A percentile compares a stretch with the other conserved stretches of the same genome.
Conservation (phyloP, 768 basidiomycete species). For the Mycena vitilis region DNA sequence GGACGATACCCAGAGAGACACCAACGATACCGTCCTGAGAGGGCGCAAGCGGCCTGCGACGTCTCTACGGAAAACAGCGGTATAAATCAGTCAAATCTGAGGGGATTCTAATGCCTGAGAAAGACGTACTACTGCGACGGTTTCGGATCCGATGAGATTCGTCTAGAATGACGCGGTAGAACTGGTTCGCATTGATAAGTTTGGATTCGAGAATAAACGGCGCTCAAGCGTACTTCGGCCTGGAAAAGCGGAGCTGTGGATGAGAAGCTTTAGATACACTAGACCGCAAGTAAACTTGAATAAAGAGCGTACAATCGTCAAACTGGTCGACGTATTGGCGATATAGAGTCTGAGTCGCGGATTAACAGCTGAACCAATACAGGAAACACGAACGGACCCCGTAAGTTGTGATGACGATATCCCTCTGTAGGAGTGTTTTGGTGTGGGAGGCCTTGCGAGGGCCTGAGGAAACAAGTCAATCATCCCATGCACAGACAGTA, state of each 20-base stretch:
- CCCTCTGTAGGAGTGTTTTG: background rate
- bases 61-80: background rate
- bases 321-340: background rate
- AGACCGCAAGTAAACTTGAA: background rate
- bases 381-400: slow-evolving; percentile 5
- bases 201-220: background rate
- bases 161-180: slow-evolving; percentile 10
- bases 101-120: background rate
- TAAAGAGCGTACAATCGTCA: background rate
- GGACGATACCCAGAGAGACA: slow-evolving; percentile 1
- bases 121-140: background rate
- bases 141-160: slow-evolving; percentile 9
- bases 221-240: background rate
- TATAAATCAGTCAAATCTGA: background rate
- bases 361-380: background rate
- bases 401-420: slow-evolving; percentile 2
- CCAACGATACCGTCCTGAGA: background rate
- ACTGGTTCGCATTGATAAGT: background rate
- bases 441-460: background rate
- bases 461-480: background rate
- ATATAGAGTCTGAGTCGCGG: background rate
- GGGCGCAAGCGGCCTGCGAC: background rate
- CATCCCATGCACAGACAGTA: too few species aligned
- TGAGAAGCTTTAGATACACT: background rate
- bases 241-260: background rate